Evolutionary conservation across 495 filamentous ascomycete species (phyloP).

Genomic region (Lentithecium fluviatile): DNA sequence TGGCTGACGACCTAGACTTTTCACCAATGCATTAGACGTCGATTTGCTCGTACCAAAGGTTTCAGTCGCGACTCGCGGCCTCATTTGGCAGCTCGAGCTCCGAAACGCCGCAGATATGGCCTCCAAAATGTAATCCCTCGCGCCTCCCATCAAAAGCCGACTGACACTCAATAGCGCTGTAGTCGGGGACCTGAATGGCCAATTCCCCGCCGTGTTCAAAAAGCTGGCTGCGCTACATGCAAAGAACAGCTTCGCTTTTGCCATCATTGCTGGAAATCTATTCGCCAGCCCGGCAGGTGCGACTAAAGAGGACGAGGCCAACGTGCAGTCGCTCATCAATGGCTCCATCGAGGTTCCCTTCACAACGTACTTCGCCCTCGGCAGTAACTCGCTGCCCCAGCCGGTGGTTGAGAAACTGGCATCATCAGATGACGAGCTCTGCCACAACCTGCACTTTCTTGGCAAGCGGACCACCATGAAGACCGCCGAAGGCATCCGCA

Average conservation of each 20-base stretch:
- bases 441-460: slow-evolving; percentile 81
- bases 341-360: slow-evolving; percentile 71
- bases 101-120: slow-evolving; percentile 50
- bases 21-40: too few relatives aligned
- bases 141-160: slow-evolving; percentile 6
- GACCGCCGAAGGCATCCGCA: slow-evolving; percentile 83
- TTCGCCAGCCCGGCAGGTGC: slow-evolving; percentile 50
- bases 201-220: slow-evolving; percentile 67
- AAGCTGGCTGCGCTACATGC: slow-evolving; percentile 75
- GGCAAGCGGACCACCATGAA: slow-evolving; percentile 81
- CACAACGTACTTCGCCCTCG: slow-evolving; percentile 84
- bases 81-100: too few relatives aligned
- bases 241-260: slow-evolving; percentile 84
- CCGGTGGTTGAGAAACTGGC: slow-evolving; percentile 69
- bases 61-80: too few relatives aligned
- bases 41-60: too few relatives aligned
- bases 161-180: slow-evolving; percentile 61
- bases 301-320: slow-evolving; percentile 52
- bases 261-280: slow-evolving; percentile 78
- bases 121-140: slow-evolving; percentile 60
- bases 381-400: slow-evolving; percentile 63
- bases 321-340: slow-evolving; percentile 63
- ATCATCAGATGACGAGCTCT: slow-evolving; percentile 73
- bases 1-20: too few relatives aligned
- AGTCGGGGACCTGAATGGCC: slow-evolving; percentile 73